phyloP scores from a whole-genome alignment of 2,329 filamentous ascomycete genomes.

The Cercospora brassicicola region DNA sequence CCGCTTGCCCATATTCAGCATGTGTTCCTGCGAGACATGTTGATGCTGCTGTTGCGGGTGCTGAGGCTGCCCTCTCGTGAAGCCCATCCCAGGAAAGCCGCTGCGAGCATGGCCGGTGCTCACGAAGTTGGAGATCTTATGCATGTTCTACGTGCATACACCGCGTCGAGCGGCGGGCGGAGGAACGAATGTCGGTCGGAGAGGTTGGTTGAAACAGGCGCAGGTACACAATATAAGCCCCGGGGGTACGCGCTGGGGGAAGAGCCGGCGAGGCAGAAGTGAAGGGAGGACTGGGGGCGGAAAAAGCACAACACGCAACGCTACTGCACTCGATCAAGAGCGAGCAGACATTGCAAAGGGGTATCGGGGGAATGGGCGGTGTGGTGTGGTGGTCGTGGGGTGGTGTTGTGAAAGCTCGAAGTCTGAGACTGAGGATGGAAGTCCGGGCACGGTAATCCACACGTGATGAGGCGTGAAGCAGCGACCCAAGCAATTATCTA shows the following conservation, averaged over 20 bases:
- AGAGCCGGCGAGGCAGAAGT: constrained; percentile 12
- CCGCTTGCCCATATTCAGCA: constrained; percentile 51
- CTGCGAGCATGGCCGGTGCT: constrained; percentile 62
- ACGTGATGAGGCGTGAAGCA: neutral
- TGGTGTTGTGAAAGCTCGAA: constrained; percentile 8
- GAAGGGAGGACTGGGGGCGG: constrained; percentile 17
- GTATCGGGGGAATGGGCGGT: constrained; percentile 11
- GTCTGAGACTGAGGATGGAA: constrained; percentile 3
- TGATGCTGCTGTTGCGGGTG: constrained; percentile 41
- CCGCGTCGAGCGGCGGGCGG: constrained; percentile 20
- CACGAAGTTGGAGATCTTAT: constrained; percentile 65
- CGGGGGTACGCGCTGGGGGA: neutral
- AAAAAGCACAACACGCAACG: constrained; percentile 21
- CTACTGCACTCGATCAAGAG: constrained; percentile 26
- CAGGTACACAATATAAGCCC: constrained; percentile 9
- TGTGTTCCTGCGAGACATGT: constrained; percentile 16
- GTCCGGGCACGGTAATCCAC: neutral
- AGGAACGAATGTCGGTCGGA: constrained; percentile 15
- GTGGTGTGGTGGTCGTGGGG: constrained; percentile 19
- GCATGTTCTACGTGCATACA: constrained; percentile 50
- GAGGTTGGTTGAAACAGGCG: constrained; percentile 6
- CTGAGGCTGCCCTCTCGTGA: constrained; percentile 59
- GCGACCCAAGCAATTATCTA: neutral
- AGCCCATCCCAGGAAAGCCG: constrained; percentile 63
- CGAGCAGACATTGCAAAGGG: constrained; percentile 25